Conservation (phyloP, 495 filamentous ascomycete genomes). For the Mycothermus thermophilus region DNA sequence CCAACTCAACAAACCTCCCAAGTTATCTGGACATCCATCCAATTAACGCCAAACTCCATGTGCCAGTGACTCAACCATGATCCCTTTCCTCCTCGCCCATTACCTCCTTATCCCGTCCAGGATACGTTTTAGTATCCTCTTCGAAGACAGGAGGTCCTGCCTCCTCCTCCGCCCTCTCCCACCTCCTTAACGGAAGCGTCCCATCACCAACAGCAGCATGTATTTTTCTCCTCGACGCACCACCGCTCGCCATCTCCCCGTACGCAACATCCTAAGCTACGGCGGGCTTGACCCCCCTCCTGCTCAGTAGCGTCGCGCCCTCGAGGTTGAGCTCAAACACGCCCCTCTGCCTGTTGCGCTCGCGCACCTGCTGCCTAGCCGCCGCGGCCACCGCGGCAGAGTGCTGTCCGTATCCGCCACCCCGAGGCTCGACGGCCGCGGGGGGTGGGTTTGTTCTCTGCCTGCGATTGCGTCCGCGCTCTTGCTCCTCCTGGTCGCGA, state of each 20-base stretch:
- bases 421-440: slow-evolving; percentile 40
- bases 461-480: slow-evolving; percentile 32
- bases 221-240: not conserved
- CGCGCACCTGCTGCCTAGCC: slow-evolving; percentile 57
- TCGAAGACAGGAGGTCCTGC: too few species aligned
- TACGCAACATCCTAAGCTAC: slow-evolving; percentile 23
- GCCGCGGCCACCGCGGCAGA: slow-evolving; percentile 62
- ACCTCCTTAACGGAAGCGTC: too few species aligned
- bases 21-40: too few species aligned
- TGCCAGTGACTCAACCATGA: too few species aligned
- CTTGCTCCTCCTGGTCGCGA: slow-evolving; percentile 32
- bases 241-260: too few species aligned
- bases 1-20: too few species aligned
- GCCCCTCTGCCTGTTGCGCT: slow-evolving; percentile 44
- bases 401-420: slow-evolving; percentile 79
- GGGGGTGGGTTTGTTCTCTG: slow-evolving; percentile 21
- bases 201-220: not conserved
- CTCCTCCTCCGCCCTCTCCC: too few species aligned
- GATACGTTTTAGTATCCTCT: too few species aligned
- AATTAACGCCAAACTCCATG: too few species aligned
- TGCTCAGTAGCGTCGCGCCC: slow-evolving; percentile 73
- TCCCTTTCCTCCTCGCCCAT: too few species aligned
- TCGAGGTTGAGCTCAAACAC: slow-evolving; percentile 87
- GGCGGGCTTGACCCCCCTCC: slow-evolving; percentile 46
- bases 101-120: too few species aligned